phyloP scores from a whole-genome alignment of 169 alveolate genomes.

The Plasmodium falciparum region DNA sequence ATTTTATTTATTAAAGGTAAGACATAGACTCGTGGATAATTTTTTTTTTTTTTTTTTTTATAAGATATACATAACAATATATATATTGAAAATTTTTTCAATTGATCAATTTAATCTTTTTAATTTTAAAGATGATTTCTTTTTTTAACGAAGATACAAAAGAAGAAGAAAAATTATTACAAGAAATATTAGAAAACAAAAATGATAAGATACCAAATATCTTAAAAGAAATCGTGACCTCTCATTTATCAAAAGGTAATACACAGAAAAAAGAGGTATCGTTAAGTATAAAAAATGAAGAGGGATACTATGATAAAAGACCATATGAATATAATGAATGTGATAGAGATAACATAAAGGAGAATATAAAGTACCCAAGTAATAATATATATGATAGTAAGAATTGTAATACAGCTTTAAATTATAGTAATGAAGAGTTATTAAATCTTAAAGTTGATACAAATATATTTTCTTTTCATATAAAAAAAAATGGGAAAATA shows the following conservation, averaged over 20 bases:
- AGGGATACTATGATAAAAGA: neutral
- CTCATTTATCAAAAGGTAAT: neutral
- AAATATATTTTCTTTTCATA: slow-evolving; percentile 49
- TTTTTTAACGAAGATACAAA: slow-evolving; percentile 61
- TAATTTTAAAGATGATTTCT: slow-evolving; percentile 35
- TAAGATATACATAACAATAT: no score
- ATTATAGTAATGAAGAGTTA: slow-evolving; percentile 5
- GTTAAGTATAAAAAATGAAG: slow-evolving; percentile 6
- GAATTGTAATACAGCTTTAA: neutral
- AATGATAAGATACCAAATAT: slow-evolving; percentile 27
- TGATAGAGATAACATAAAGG: neutral
- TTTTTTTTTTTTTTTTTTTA: no score
- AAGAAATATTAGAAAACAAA: slow-evolving; percentile 11
- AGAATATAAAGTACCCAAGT: neutral
- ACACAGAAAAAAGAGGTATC: slow-evolving; percentile 4
- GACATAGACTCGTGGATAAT: no score
- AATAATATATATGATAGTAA: neutral
- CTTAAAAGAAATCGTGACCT: slow-evolving; percentile 20
- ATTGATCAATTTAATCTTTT: no score
- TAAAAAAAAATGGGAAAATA: slow-evolving; percentile 47
- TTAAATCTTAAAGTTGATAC: slow-evolving; percentile 14
- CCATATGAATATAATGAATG: neutral
- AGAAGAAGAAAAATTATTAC: slow-evolving; percentile 71
- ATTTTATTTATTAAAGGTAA: no score
- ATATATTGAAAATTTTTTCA: no score